Evolutionary conservation across 805 yeast species (phyloP).

Genomic region (Lipomyces japonicus): DNA sequence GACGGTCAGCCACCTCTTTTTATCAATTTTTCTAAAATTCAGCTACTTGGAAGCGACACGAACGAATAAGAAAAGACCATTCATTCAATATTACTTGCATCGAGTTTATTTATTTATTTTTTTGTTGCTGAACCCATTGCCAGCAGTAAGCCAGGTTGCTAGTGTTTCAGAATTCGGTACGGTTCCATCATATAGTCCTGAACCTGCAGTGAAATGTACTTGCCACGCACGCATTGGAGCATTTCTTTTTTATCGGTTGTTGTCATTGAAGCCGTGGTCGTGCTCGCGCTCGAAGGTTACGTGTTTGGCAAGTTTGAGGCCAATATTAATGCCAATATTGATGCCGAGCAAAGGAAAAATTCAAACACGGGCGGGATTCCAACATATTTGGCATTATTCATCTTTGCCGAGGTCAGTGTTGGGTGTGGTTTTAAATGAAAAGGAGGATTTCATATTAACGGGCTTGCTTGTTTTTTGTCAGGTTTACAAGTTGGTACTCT

Average conservation of each 20-base stretch:
- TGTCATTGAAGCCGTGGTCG: constrained; percentile 26
- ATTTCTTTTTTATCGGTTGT: constrained; percentile 13
- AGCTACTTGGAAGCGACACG: too few species aligned
- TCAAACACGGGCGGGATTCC: constrained; percentile 36
- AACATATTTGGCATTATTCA: constrained; percentile 47
- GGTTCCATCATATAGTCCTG: too few species aligned
- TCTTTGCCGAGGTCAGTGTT: constrained; percentile 41
- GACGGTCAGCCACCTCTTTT: too few species aligned
- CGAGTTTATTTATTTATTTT: too few species aligned
- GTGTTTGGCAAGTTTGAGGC: constrained; percentile 35
- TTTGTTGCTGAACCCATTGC: too few species aligned
- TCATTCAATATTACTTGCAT: too few species aligned
- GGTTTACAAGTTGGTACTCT: constrained; percentile 42
- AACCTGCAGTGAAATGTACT: too few species aligned
- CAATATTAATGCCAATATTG: constrained; percentile 18
- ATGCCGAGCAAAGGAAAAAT: constrained; percentile 12
- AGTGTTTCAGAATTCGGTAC: too few species aligned
- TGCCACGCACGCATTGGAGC: constrained; percentile 11
- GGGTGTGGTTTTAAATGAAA: background rate
- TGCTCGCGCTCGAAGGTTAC: constrained; percentile 35
- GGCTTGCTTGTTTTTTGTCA: constrained; percentile 8
- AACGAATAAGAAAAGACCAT: too few species aligned
- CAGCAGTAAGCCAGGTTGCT: too few species aligned
- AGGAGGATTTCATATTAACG: background rate
- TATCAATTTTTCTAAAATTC: too few species aligned